These are phyloP conservation scores for Dictyostelium firmibasis DNA, from an alignment of 78 protist species.

Conservation along the genomic window DNA sequence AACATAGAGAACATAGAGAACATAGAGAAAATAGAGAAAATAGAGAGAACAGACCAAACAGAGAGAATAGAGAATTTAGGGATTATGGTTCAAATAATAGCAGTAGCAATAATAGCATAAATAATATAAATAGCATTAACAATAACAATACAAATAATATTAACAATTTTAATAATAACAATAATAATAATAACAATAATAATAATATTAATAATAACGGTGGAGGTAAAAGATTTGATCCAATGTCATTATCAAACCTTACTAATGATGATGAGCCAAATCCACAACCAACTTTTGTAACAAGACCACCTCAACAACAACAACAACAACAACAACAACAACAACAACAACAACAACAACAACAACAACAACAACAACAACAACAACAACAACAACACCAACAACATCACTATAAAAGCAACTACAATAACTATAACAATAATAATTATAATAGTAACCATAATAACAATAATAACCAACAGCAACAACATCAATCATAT, in stretches of 20 bases:
- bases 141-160: background rate
- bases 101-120: background rate
- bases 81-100: background rate
- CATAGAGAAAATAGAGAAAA: background rate
- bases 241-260: conserved; percentile 65
- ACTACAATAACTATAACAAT: background rate
- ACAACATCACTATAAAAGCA: background rate
- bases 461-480: background rate
- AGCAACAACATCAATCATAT: background rate
- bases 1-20: background rate
- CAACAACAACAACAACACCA: background rate
- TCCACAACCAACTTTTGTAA: background rate
- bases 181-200: too few relatives aligned
- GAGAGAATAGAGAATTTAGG: background rate
- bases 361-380: background rate
- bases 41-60: background rate
- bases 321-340: background rate
- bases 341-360: background rate
- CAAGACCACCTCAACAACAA: background rate
- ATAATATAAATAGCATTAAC: background rate
- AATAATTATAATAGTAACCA: background rate
- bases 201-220: background rate
- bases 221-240: background rate
- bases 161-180: background rate
- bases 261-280: conserved; percentile 9